Base-by-base conservation (phyloP, 2,329 filamentous ascomycete species). In the Coniosporium tulheliwenetii region DNA sequence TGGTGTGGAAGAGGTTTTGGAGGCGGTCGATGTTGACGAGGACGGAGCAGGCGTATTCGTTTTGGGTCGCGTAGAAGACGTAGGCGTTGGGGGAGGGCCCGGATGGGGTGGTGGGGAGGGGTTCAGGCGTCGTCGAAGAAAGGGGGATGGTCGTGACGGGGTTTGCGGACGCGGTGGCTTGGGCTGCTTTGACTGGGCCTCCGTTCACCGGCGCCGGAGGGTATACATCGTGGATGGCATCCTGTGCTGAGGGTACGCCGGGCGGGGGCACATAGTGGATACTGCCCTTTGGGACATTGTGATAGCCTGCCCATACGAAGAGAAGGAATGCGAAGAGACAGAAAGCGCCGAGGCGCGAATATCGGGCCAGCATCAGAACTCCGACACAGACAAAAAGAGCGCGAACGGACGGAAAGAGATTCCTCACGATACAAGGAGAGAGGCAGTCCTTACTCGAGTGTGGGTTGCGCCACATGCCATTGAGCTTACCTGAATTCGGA, bases 21-120 rank as follows among this genome's bases (percentile, higher is more conserved):
- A 55, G 42, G 1, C 50, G 49, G 16, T 50, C 41, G 16, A 55
- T 52, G 44, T 54, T 55, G 39, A 55, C 48, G 5, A 55, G 41
- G 10, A 48, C 51, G 9, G 51, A 50, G 40, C 52, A 55, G 10
- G 53, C 53, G 37, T 55, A 54, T 14, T 40, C 16, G 37, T 52
- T 47, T 13, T 43, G 36, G 7, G 52, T 54, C 29, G 53, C 53
- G 41, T 53, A 54, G 44, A 55, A 55, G 19, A 51, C 47, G 39
- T 53, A 55, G 8, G 50, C 48, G 37, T 50, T 54, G 7, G 37
- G 41, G 12, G 36, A 16, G 36, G 36, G 33, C 5, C 33, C 14
- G 7, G 14, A 15, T n/a, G 7, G 14, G 7, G 33, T 2, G 33
- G 33, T 8, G 14, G 33, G 3, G 33, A 35, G 33, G 14, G 33